These are phyloP conservation scores for Colletotrichum euphorbiae DNA, from an alignment of 2,329 filamentous ascomycete species.

Conservation along the genomic window DNA sequence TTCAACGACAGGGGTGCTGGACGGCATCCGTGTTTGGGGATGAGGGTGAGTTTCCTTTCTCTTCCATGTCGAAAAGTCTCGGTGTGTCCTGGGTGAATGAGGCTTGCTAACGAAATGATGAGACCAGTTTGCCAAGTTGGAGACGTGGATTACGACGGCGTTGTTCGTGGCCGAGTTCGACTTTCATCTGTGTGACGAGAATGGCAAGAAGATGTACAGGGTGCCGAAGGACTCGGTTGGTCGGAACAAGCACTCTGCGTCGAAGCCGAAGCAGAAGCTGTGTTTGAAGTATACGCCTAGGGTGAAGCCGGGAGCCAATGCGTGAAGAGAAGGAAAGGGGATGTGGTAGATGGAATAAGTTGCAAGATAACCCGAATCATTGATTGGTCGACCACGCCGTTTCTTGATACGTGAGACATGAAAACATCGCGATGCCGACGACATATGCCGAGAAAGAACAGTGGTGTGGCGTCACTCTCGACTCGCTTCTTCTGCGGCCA, in stretches of 20 bases:
- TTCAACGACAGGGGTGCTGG: conserved; percentile 53
- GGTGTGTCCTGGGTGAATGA: neutral
- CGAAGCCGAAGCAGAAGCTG: conserved; percentile 51
- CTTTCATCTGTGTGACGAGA: conserved; percentile 54
- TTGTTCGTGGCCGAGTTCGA: conserved; percentile 63
- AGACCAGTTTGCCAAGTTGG: conserved; percentile 62
- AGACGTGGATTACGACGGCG: conserved; percentile 61
- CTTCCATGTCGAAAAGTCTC: neutral
- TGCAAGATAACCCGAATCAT: neutral
- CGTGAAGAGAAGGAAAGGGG: neutral
- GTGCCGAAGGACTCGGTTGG: conserved; percentile 48
- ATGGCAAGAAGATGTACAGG: conserved; percentile 46
- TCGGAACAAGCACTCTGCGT: conserved; percentile 51
- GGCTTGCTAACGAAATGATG: conserved; percentile 10
- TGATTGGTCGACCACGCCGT: neutral
- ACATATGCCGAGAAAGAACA: neutral
- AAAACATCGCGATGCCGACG: no score
- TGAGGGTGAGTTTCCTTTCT: conserved; percentile 42
- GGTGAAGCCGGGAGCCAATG: neutral
- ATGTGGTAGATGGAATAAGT: neutral
- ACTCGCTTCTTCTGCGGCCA: neutral
- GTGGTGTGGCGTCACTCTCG: no score
- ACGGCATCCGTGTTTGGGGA: conserved; percentile 48
- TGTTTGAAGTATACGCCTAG: conserved; percentile 51
- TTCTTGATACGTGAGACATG: neutral